Evolutionary conservation across 2,329 filamentous ascomycete species (phyloP), one percentile per base, ranked within the genome.

Genomic region (Aspergillus pseudoviridinutans): DNA sequence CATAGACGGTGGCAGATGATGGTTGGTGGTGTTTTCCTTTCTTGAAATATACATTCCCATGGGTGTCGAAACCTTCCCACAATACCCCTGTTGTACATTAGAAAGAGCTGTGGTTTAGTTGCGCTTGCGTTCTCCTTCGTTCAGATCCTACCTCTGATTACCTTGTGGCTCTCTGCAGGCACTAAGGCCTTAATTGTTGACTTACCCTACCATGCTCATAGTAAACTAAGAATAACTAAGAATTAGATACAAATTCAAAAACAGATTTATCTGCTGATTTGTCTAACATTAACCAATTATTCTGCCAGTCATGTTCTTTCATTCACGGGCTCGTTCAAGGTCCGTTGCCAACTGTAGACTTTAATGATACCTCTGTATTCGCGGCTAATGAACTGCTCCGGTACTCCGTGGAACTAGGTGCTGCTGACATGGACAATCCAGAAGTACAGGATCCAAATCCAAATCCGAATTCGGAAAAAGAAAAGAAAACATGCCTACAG

Each of bases 1-100:
- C 55, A 14, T 66, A 55, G 44, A 27, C 42, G 27, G 29, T 47
- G 3, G n/a, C 12, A 24, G 51, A 51, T 42, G 41, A 41, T 53
- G 35, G 42, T 6, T 27, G 44, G 8, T n/a, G 44, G 9, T 25
- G 22, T 47, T 24, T 24, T 27, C 3, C 3, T 47, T 22, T 47
- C 24, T 47, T 24, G 22, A 14, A 14, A 47, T 47, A 47, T 47
- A 46, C 10, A 5, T 47, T 47, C 22, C 1, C 42, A 22, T 47
- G 24, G 44, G 44, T 1, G 2, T 47, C 44, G 42, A 10, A 44
- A 24, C n/a, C n/a, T 24, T 46, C 42, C 42, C 12, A 46, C 42
- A 46, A 46, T 46, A 47, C 44, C 44, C 44, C 10, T 27, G 44
- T 47, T 47, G 44, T 47, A 47, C 44, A 47, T 47, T 47, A 47